These are phyloP conservation scores for Eutrema yunnanense DNA, from an alignment of 345 rosid genomes.

Conservation along the genomic window DNA sequence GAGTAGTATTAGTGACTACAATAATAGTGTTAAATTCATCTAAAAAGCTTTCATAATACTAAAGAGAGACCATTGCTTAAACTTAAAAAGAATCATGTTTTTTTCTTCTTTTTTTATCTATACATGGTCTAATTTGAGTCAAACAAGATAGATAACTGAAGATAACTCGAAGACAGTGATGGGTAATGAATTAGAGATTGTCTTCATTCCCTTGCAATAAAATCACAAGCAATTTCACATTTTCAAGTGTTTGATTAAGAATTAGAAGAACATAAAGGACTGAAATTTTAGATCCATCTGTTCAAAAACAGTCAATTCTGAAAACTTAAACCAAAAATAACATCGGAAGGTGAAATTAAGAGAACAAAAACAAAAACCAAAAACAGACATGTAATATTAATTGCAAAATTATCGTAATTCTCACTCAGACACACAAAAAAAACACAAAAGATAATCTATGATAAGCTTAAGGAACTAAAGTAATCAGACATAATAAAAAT, in stretches of 20 bases:
- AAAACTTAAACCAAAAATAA: slow-evolving; percentile 1
- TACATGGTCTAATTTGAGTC: slow-evolving; percentile 2
- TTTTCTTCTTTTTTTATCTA: not conserved
- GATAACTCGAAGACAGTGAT: slow-evolving; percentile 10
- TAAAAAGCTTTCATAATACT: not conserved
- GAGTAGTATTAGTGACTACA: not conserved
- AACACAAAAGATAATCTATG: not conserved
- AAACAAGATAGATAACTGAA: slow-evolving; percentile 11
- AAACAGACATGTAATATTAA: not conserved
- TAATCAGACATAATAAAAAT: too few relatives aligned
- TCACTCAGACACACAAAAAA: not conserved
- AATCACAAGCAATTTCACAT: not conserved
- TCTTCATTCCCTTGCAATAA: not conserved
- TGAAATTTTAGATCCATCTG: not conserved
- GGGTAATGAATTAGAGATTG: not conserved
- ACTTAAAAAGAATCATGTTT: not conserved
- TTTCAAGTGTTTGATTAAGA: not conserved
- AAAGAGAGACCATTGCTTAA: not conserved
- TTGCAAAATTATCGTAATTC: not conserved
- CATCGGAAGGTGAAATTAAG: not conserved
- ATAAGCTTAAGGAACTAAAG: not conserved
- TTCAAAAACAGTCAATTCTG: not conserved
- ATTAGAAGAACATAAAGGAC: not conserved
- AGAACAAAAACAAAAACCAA: not conserved
- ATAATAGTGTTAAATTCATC: not conserved